Evolutionary conservation across 306 rosid genomes (phyloP).

Genomic region (Gynostemma pentaphyllum): DNA sequence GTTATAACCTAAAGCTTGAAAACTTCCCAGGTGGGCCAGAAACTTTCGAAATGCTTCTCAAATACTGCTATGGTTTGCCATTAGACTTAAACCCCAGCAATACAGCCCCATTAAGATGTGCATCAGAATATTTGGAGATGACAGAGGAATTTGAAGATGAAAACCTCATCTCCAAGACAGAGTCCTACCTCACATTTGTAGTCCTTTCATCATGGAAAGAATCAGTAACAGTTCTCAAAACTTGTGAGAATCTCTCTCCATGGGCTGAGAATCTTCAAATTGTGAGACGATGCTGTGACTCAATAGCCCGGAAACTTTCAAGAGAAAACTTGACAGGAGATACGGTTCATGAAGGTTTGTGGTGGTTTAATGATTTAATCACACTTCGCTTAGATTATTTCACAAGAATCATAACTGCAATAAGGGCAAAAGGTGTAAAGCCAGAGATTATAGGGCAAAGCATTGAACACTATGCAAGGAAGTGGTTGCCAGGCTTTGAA

Average conservation of each 20-base stretch:
- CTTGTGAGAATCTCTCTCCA: constrained; percentile 71
- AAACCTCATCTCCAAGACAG: constrained; percentile 70
- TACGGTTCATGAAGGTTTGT: constrained; percentile 32
- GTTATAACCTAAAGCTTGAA: constrained; percentile 50
- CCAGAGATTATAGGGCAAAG: constrained; percentile 65
- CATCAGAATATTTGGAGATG: constrained; percentile 87
- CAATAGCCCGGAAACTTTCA: constrained; percentile 78
- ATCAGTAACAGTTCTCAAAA: constrained; percentile 55
- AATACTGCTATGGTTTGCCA: constrained; percentile 83
- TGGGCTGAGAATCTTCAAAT: constrained; percentile 94
- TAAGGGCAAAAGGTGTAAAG: constrained; percentile 51
- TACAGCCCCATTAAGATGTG: constrained; percentile 79
- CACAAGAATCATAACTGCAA: constrained; percentile 52
- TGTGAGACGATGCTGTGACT: constrained; percentile 88
- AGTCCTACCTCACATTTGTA: constrained; percentile 83
- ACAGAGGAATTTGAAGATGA: constrained; percentile 79
- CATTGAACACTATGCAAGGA: constrained; percentile 59
- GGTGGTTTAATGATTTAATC: constrained; percentile 56
- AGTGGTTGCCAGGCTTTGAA: constrained; percentile 60
- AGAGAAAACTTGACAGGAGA: constrained; percentile 35
- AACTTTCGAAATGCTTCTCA: constrained; percentile 55
- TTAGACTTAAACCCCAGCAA: constrained; percentile 57
- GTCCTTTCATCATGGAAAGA: constrained; percentile 91
- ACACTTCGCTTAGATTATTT: constrained; percentile 54
- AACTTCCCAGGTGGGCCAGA: constrained; percentile 80